Conservation (phyloP, 2,329 filamentous ascomycete genomes). For the Apiospora phragmitis region DNA sequence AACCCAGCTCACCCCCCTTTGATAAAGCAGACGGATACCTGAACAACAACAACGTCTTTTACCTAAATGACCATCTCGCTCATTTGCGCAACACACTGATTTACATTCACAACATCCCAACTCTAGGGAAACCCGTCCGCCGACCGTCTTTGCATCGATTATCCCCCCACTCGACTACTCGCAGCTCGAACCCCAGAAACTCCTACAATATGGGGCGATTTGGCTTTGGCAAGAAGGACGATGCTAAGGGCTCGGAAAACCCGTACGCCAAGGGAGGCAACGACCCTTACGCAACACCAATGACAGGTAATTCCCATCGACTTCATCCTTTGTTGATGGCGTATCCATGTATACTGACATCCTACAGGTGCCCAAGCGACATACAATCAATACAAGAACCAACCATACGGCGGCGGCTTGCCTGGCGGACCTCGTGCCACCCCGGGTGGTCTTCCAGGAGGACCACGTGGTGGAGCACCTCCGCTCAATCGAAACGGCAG, state of each 20-base stretch:
- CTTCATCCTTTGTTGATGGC: not conserved
- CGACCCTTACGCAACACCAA: conserved; percentile 48
- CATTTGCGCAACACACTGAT: not conserved
- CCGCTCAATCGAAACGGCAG: conserved; percentile 24
- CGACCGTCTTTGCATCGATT: not conserved
- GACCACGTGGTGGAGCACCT: conserved; percentile 32
- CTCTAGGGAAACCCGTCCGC: not conserved
- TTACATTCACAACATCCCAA: not conserved
- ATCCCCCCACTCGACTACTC: not conserved
- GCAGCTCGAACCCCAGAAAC: not conserved
- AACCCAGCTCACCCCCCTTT: conserved; percentile 3
- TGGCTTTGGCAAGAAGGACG: conserved; percentile 56
- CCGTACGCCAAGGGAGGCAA: conserved; percentile 55
- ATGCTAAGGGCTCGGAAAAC: conserved; percentile 53
- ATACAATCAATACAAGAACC: conserved; percentile 15
- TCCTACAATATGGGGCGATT: conserved; percentile 56
- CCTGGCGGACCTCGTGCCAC: conserved; percentile 27
- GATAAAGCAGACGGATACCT: not conserved
- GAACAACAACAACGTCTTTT: not conserved
- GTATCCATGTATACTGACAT: not conserved
- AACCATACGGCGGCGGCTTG: conserved; percentile 24
- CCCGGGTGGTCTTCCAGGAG: conserved; percentile 36
- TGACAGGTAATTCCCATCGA: conserved; percentile 31
- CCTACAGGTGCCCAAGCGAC: conserved; percentile 33
- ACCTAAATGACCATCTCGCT: not conserved